Percentiles rank a stretch among this genome's conserved stretches.
phyloP scores from a whole-genome alignment of 306 rosid species.

The Fragaria ananassa region DNA sequence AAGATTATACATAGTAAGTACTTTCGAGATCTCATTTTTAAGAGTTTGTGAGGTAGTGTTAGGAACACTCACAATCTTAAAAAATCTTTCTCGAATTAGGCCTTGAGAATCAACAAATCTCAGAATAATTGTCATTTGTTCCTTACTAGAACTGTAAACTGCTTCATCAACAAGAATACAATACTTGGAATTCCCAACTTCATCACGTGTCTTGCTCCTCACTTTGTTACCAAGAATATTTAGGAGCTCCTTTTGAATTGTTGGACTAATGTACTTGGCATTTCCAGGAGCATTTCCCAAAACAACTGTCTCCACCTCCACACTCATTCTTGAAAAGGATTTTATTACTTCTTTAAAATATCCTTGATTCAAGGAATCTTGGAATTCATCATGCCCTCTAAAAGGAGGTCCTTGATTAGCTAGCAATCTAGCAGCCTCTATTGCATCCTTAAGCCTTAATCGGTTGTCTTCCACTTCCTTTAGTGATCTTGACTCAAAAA shows the following conservation, averaged over 20 bases:
- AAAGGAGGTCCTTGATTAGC: neutral
- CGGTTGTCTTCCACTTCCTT: neutral
- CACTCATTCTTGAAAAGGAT: neutral
- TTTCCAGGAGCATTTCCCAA: no score
- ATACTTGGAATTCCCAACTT: no score
- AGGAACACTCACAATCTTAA: neutral
- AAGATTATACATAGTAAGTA: neutral
- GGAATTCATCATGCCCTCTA: neutral
- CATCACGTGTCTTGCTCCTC: no score
- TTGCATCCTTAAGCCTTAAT: neutral
- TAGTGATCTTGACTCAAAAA: no score
- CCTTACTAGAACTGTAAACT: neutral
- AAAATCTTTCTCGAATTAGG: neutral
- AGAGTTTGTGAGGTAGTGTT: neutral
- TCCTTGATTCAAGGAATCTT: neutral
- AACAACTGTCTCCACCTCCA: neutral
- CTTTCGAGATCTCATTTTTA: neutral
- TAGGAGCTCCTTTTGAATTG: no score
- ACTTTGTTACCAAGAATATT: neutral
- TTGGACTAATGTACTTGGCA: no score
- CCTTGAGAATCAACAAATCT: neutral
- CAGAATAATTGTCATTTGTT: no score
- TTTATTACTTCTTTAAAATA: neutral
- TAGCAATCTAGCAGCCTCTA: neutral
- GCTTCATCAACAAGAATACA: neutral